These are phyloP conservation scores for Pyrenophora teres DNA, from an alignment of 2,329 filamentous ascomycete species.

Conservation along the genomic window DNA sequence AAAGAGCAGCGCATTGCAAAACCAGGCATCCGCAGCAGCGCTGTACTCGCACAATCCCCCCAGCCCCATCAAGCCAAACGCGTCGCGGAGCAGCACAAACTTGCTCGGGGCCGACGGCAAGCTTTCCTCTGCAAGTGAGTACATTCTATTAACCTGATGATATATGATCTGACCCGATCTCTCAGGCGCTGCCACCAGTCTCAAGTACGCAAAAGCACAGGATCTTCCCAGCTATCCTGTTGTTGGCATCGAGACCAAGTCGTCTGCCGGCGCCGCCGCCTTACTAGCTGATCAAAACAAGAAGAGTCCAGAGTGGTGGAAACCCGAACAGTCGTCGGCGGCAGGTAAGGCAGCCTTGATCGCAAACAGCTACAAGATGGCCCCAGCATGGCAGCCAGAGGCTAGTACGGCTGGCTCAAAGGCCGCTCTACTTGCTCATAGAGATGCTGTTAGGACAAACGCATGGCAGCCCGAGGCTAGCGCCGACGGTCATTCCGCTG, in stretches of 20 bases:
- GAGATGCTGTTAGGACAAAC: constrained; percentile 57
- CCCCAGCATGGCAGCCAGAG: constrained; percentile 66
- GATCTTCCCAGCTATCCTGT: constrained; percentile 78
- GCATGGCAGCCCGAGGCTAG: constrained; percentile 58
- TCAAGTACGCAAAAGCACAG: constrained; percentile 73
- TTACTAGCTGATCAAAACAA: constrained; percentile 73
- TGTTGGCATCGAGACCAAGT: constrained; percentile 60
- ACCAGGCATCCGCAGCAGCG: constrained; percentile 64
- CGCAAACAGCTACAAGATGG: constrained; percentile 65
- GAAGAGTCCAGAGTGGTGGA: constrained; percentile 69
- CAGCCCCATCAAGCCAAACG: constrained; percentile 29
- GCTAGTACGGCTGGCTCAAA: constrained; percentile 70
- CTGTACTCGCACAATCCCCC: constrained; percentile 58
- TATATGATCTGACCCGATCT: constrained; percentile 15
- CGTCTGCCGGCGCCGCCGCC: constrained; percentile 75
- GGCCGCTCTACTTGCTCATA: constrained; percentile 71
- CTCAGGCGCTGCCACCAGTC: constrained; percentile 62
- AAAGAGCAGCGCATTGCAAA: constrained; percentile 48
- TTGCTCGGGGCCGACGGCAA: constrained; percentile 59
- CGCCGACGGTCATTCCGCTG: constrained; percentile 68
- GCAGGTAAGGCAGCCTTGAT: constrained; percentile 64
- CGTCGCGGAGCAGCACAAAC: constrained; percentile 23
- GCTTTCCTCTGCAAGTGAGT: constrained; percentile 62
- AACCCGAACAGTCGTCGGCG: constrained; percentile 61
- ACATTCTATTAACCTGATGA: neutral